phyloP scores from a whole-genome alignment of 306 rosid species.

The Rosa multiflora region DNA sequence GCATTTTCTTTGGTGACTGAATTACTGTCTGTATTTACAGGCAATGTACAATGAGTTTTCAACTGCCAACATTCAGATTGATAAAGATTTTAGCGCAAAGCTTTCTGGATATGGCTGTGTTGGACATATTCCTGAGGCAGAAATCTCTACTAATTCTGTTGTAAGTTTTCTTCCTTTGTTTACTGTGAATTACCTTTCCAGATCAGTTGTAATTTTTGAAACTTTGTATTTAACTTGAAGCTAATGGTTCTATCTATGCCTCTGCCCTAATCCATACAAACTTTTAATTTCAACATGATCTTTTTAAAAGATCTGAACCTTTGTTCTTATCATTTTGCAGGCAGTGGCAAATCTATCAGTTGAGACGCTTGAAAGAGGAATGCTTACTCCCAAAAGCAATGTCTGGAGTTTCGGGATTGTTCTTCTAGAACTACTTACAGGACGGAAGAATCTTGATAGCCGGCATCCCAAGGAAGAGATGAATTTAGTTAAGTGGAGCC shows the following conservation, averaged over 20 bases:
- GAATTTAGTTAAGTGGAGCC: constrained; percentile 93
- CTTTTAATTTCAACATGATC: constrained; percentile 7
- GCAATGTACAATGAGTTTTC: constrained; percentile 98
- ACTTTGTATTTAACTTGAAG: not conserved
- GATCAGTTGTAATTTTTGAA: not conserved
- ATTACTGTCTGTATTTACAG: constrained; percentile 43
- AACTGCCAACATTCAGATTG: constrained; percentile 88
- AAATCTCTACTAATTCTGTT: constrained; percentile 72
- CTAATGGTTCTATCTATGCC: not conserved
- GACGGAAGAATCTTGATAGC: constrained; percentile 84
- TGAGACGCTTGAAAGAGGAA: constrained; percentile 92
- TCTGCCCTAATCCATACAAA: not conserved
- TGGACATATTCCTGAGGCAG: constrained; percentile 85
- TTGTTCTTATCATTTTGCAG: constrained; percentile 41
- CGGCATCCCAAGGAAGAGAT: constrained; percentile 96
- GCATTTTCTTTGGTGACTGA: constrained; percentile 27
- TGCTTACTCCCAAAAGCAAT: constrained; percentile 97
- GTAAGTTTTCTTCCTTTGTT: constrained; percentile 43
- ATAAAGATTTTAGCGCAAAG: constrained; percentile 99
- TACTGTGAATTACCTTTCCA: not conserved
- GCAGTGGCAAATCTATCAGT: constrained; percentile 86
- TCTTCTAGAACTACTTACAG: constrained; percentile 90
- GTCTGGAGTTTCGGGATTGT: constrained; percentile 95
- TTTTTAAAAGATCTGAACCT: not conserved
- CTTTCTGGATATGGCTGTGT: constrained; percentile 99